phyloP scores from a whole-genome alignment of 2,329 filamentous ascomycete genomes.

The Alternaria infectoria region DNA sequence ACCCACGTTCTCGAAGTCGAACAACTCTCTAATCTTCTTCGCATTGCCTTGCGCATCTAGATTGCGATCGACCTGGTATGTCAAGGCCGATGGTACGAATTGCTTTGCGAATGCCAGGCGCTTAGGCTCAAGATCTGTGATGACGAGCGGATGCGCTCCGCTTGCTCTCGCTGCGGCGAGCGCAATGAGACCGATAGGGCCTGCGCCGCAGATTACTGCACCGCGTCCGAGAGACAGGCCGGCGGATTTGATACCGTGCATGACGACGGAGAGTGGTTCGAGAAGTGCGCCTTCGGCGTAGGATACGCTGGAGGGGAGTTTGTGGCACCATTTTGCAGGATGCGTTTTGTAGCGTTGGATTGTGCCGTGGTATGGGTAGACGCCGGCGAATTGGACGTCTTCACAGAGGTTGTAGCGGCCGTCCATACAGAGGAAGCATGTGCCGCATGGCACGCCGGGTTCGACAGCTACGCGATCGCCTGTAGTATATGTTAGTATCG shows the following conservation, averaged over 20 bases:
- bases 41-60: slow-evolving; percentile 59
- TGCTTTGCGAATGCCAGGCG: slow-evolving; percentile 64
- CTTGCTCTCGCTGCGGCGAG: slow-evolving; percentile 66
- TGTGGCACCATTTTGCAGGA: slow-evolving; percentile 61
- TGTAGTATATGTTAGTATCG: slow-evolving; percentile 3
- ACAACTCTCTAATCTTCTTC: slow-evolving; percentile 60
- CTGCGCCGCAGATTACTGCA: slow-evolving; percentile 63
- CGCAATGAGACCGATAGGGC: slow-evolving; percentile 69
- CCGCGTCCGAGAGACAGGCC: slow-evolving; percentile 62
- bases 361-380: slow-evolving; percentile 66
- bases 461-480: slow-evolving; percentile 72
- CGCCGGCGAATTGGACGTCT: slow-evolving; percentile 66
- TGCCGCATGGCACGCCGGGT: slow-evolving; percentile 67
- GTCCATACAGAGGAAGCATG: slow-evolving; percentile 64
- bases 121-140: slow-evolving; percentile 66
- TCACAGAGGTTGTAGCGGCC: slow-evolving; percentile 71
- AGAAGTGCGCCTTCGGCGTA: slow-evolving; percentile 68
- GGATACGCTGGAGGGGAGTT: slow-evolving; percentile 61
- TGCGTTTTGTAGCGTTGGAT: slow-evolving; percentile 68
- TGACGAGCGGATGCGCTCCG: slow-evolving; percentile 67
- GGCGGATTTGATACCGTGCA: slow-evolving; percentile 64
- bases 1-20: slow-evolving; percentile 50
- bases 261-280: slow-evolving; percentile 68
- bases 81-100: slow-evolving; percentile 61
- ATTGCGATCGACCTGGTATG: slow-evolving; percentile 60